These are phyloP conservation scores for Penicillium thymicola DNA, from an alignment of 2,329 filamentous ascomycete species.

Conservation along the genomic window DNA sequence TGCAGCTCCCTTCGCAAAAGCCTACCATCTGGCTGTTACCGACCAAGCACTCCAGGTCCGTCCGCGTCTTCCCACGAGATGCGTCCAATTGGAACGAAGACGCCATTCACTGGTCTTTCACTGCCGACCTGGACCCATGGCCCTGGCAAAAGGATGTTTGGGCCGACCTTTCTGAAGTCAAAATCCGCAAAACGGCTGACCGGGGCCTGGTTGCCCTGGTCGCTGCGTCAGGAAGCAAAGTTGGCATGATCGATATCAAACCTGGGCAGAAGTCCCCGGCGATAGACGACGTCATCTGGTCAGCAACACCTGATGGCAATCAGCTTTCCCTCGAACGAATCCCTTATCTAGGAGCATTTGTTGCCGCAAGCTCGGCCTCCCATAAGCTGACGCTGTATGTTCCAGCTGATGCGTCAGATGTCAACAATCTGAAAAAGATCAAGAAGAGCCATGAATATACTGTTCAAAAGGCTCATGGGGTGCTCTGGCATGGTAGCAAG, in stretches of 20 bases:
- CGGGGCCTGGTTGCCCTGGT: neutral
- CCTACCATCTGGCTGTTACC: no score
- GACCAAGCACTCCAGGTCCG: constrained; percentile 31
- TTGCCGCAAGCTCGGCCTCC: neutral
- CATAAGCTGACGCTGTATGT: neutral
- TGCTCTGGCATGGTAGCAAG: neutral
- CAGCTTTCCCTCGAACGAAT: neutral
- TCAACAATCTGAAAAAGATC: neutral
- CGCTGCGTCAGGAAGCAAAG: neutral
- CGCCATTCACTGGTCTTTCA: constrained; percentile 9
- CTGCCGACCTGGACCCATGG: neutral
- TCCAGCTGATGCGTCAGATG: neutral
- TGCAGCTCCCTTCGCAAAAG: no score
- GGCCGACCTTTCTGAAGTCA: neutral
- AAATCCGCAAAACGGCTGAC: neutral
- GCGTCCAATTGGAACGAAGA: constrained; percentile 20
- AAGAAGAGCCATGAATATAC: neutral
- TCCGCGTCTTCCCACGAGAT: neutral
- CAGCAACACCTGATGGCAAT: neutral
- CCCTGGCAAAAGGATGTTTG: neutral
- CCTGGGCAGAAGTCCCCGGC: neutral
- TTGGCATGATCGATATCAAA: neutral
- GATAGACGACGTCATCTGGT: neutral
- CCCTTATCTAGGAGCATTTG: neutral
- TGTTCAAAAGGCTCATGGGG: neutral